Percentiles rank a stretch among this genome's conserved stretches.
These are phyloP conservation scores for Fusarium sp. DNA, from an alignment of 2,329 filamentous ascomycete species.

Conservation along the genomic window DNA sequence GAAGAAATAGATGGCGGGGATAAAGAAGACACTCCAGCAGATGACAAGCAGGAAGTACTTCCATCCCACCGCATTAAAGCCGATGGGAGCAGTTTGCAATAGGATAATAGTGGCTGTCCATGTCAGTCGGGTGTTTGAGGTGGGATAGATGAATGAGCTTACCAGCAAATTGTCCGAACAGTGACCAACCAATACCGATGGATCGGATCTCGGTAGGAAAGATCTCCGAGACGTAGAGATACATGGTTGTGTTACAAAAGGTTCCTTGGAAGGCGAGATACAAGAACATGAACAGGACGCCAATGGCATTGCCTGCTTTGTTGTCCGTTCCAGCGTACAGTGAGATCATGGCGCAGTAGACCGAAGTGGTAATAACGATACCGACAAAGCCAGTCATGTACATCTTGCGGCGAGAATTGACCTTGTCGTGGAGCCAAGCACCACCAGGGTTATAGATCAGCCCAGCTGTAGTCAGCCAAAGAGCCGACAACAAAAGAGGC, in stretches of 20 bases:
- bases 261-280: conserved; percentile 64
- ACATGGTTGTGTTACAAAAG: conserved; percentile 56
- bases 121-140: accelerated
- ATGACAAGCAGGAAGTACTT: conserved; percentile 64
- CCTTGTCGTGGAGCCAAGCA: conserved; percentile 61
- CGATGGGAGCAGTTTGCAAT: conserved; percentile 55
- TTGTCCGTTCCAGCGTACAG: conserved; percentile 53
- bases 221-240: conserved; percentile 55
- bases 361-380: conserved; percentile 53
- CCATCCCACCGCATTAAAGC: conserved; percentile 60
- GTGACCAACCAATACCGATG: conserved; percentile 64
- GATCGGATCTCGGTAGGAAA: conserved; percentile 62
- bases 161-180: conserved; percentile 63
- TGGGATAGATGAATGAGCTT: not conserved
- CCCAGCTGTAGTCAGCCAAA: conserved; percentile 60
- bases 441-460: conserved; percentile 63
- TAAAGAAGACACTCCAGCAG: conserved; percentile 53
- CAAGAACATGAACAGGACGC: conserved; percentile 59
- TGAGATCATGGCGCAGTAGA: conserved; percentile 54
- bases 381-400: conserved; percentile 57
- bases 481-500: conserved; percentile 55
- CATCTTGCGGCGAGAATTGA: conserved; percentile 61
- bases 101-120: conserved; percentile 56
- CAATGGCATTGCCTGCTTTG: conserved; percentile 54
- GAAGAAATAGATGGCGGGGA: conserved; percentile 50